phyloP scores from a whole-genome alignment of 176 grass and related monocot genomes.

The Triticum dicoccoides region DNA sequence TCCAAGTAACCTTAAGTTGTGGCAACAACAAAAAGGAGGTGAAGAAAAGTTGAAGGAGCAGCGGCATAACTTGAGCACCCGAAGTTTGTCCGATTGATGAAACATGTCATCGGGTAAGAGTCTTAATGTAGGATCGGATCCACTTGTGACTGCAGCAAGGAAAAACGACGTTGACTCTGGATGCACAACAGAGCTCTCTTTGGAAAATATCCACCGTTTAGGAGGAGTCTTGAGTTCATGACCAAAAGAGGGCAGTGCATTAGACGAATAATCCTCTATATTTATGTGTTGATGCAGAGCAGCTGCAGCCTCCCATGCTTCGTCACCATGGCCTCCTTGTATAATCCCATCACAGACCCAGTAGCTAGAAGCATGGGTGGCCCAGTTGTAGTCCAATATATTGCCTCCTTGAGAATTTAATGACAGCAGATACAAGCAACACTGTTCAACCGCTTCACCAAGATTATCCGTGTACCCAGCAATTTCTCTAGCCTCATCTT shows the following conservation, averaged over 20 bases:
- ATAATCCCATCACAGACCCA: not conserved
- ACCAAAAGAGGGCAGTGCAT: no score
- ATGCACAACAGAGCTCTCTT: no score
- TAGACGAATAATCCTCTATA: no score
- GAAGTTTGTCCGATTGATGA: no score
- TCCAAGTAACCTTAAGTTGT: no score
- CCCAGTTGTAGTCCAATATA: not conserved
- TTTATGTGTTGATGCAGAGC: not conserved
- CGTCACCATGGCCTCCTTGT: not conserved
- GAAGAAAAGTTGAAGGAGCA: no score
- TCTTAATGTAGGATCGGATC: no score
- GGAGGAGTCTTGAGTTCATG: fast-evolving
- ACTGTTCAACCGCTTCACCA: fast-evolving
- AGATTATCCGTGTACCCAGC: fast-evolving
- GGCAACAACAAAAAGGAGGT: no score
- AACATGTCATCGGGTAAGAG: no score
- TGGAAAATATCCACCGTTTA: fast-evolving
- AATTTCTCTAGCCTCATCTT: not conserved
- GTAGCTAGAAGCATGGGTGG: not conserved
- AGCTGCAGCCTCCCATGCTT: not conserved
- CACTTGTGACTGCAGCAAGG: no score
- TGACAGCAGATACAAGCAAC: not conserved
- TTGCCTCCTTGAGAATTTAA: fast-evolving
- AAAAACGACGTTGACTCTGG: no score
- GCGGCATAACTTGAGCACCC: no score